These are phyloP conservation scores for Pyrenophora teres DNA, from an alignment of 2,329 filamentous ascomycete species.

Conservation along the genomic window DNA sequence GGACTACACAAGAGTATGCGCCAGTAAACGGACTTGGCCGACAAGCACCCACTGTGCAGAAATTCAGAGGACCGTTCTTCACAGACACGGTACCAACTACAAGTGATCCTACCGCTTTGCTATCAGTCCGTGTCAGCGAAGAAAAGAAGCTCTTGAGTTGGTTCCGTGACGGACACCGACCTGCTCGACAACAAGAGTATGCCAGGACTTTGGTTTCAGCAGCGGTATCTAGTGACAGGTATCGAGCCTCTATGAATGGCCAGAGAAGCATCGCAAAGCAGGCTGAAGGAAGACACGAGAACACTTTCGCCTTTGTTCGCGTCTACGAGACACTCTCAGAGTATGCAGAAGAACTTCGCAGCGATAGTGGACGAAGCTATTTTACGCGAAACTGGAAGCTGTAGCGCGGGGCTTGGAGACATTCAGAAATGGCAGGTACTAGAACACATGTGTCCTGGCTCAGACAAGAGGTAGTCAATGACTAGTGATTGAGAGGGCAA, in stretches of 20 bases:
- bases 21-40: constrained; percentile 33
- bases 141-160: constrained; percentile 49
- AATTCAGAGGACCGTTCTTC: constrained; percentile 47
- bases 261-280: constrained; percentile 22
- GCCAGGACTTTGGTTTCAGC: constrained; percentile 28
- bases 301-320: constrained; percentile 48
- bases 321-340: constrained; percentile 50
- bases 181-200: constrained; percentile 34
- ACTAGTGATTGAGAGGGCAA: too few species aligned
- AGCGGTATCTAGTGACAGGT: constrained; percentile 16
- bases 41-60: constrained; percentile 39
- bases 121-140: constrained; percentile 29
- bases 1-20: constrained; percentile 19
- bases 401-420: too few species aligned
- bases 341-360: constrained; percentile 44
- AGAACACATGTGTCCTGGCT: too few species aligned
- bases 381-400: constrained; percentile 47
- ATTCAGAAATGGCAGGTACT: too few species aligned
- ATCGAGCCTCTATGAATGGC: background rate
- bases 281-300: constrained; percentile 17
- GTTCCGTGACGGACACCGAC: constrained; percentile 44
- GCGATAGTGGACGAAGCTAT: constrained; percentile 40
- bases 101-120: constrained; percentile 30
- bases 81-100: constrained; percentile 36
- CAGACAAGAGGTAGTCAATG: too few species aligned